Evolutionary conservation across 345 rosid species (phyloP).

Genomic region (Pelargonium nanum): DNA sequence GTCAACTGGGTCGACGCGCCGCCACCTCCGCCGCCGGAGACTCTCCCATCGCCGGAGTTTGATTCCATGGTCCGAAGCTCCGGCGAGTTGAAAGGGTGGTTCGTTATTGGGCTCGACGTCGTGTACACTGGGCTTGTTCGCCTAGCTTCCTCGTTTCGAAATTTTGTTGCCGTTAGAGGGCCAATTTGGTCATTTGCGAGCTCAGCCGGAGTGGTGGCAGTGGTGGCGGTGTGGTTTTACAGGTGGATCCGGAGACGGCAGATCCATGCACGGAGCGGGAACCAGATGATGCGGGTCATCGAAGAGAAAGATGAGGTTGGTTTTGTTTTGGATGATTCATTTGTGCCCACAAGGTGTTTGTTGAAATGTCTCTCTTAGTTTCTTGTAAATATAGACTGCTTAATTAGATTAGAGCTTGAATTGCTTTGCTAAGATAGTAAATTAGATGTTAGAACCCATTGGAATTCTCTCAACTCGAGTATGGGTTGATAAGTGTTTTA

Average conservation of each 20-base stretch:
- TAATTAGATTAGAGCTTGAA: not conserved
- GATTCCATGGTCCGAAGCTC: not conserved
- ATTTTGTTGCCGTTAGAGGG: not conserved
- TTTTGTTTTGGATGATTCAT: too few species aligned
- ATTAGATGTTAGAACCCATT: too few species aligned
- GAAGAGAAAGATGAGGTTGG: not conserved
- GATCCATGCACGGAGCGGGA: not conserved
- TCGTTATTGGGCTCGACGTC: not conserved
- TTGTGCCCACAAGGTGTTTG: not conserved
- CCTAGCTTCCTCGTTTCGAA: not conserved
- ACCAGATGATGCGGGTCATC: not conserved
- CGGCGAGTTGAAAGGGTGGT: not conserved
- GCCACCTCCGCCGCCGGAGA: not conserved
- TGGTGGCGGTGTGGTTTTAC: not conserved
- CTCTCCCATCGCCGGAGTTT: not conserved
- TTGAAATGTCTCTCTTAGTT: not conserved
- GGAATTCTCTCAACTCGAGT: too few species aligned
- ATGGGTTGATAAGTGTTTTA: too few species aligned
- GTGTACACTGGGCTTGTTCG: not conserved
- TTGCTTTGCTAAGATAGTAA: too few species aligned
- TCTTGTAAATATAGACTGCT: not conserved
- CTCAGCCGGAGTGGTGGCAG: not conserved
- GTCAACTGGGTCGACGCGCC: not conserved
- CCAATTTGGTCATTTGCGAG: not conserved
- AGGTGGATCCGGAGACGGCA: not conserved